Base-by-base conservation (phyloP, 208 protist species). In the Borovskyia barvae region DNA sequence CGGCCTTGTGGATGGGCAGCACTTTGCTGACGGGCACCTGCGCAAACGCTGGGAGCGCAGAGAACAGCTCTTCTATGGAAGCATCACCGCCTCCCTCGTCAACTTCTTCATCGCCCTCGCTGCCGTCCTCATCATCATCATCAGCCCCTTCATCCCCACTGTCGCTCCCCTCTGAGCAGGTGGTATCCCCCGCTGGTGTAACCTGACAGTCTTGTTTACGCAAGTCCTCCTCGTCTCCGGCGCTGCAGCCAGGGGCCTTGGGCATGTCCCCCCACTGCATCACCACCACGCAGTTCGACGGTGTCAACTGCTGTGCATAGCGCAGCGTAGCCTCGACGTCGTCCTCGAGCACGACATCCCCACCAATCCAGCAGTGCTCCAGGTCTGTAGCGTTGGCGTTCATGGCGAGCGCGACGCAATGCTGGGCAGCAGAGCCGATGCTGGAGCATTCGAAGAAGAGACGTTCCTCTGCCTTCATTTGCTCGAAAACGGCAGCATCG, bases 231-330 rank as follows among this genome's bases (percentile, higher is more conserved):
- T 29, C 61, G n/a, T n/a, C n/a, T n/a, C 28, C 26, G 26, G 36
- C n/a, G 30, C 19, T 19, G 6, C 17, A 5, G 19, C 46, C 59
- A 28, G 35, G 32, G 8, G 56, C 59, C 15, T 37, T 65, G 0
- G 84, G 84, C 66, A 92, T 61, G 35, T 80, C 76, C 9, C 76
- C 75, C 81, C 81, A 88, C 55, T 52, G 41, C 22, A 92, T 48
- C 37, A 71, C 63, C 30, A 85, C 68, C 20, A 75, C 57, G 52
- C 68, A 46, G 53, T 80, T 75, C 29, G 81, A 55, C 35, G 85
- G 85, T 15, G 72, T 84, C 45, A 92, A 55, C 45, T 92, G 79
- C 29, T 51, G 54, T 36, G 47, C 52, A 51, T 80, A 86, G 24
- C 40, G 59, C 46, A 82, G 50, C 8, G 37, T 59, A 19, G 64